Base-by-base conservation (phyloP, 1,284 basidiomycete genomes). In the Ustilago curta region DNA sequence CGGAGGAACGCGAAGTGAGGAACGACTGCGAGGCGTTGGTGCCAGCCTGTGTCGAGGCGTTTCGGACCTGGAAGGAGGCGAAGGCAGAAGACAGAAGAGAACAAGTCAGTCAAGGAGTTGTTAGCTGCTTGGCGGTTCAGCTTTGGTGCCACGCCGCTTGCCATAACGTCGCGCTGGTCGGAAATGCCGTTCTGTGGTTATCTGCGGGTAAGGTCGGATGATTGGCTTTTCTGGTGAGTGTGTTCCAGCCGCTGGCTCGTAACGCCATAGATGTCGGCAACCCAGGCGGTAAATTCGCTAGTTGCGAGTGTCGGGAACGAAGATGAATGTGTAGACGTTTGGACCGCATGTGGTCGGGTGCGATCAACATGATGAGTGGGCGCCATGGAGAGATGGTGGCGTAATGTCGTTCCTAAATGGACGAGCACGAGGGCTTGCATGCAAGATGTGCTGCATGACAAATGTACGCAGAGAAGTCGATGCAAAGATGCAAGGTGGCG, bases 1-100 rank as follows among this genome's bases (percentile, higher is more conserved):
- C 88, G 47, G 93, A 90, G 56, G 91, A 88, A 81, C 91, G 91
- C 66, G 94, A 96, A 78, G 89, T 89, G 77, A 91, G 64, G 69
- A 88, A 83, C 40, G 88, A 77, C 73, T 73, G 74, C 48, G 78
- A 62, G 3, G 71, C 73, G 35, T 65, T 66, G 25, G 74, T 23
- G 54, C 70, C 68, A 18, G 80, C 74, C 50, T 74, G 78, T 44
- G 80, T 78, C 40, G 79, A 80, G 25, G 80, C 80, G 59, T 68
- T 67, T 43, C 80, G 80, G 49, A 79, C 70, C 79, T 82, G 59
- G 37, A 25, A 16, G n/a, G 21, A 9, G 8, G 3, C n/a, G n/a
- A 49, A 19, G 31, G 14, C n/a, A 49, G n/a, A 31, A 8, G 21
- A 42, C 12, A 7, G 23, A 16, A 31, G 18, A 4, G 18, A 27